Evolutionary conservation across 129 eudicot genomes (phyloP).

Genomic region (Chrysanthemum seticuspe): DNA sequence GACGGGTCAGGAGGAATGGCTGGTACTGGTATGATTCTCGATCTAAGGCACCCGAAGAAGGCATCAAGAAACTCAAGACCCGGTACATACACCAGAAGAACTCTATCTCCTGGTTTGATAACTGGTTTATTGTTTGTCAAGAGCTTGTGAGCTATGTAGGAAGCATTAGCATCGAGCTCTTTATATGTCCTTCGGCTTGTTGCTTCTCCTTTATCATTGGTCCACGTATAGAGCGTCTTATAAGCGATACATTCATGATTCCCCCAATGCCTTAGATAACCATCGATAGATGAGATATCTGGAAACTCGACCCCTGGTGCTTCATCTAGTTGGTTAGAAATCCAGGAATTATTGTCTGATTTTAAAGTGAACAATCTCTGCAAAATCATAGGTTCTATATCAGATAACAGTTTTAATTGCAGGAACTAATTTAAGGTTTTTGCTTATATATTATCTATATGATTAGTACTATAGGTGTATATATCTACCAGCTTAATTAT

Average conservation of each 20-base stretch:
- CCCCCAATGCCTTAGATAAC: conserved; percentile 46
- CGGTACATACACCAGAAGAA: conserved; percentile 43
- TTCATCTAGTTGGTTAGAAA: conserved; percentile 35
- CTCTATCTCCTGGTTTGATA: conserved; percentile 45
- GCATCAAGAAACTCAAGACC: conserved; percentile 51
- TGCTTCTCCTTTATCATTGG: conserved; percentile 42
- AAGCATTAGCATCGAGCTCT: conserved; percentile 39
- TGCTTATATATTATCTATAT: neutral
- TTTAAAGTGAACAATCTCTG: conserved; percentile 45
- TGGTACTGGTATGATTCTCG: conserved; percentile 47
- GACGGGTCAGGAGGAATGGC: conserved; percentile 55
- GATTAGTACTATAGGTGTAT: neutral
- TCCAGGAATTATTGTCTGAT: conserved; percentile 22
- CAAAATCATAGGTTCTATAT: conserved; percentile 10
- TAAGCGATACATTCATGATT: conserved; percentile 24
- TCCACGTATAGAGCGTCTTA: conserved; percentile 44
- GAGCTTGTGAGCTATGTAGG: conserved; percentile 37
- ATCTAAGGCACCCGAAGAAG: conserved; percentile 44
- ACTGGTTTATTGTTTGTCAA: conserved; percentile 37
- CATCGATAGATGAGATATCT: conserved; percentile 34
- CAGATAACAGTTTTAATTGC: neutral
- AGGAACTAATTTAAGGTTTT: neutral
- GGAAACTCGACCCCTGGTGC: conserved; percentile 40
- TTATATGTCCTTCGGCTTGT: conserved; percentile 29
- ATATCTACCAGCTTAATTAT: neutral